Conservation (phyloP, 129 eudicot species). For the Cynara cardunculus region DNA sequence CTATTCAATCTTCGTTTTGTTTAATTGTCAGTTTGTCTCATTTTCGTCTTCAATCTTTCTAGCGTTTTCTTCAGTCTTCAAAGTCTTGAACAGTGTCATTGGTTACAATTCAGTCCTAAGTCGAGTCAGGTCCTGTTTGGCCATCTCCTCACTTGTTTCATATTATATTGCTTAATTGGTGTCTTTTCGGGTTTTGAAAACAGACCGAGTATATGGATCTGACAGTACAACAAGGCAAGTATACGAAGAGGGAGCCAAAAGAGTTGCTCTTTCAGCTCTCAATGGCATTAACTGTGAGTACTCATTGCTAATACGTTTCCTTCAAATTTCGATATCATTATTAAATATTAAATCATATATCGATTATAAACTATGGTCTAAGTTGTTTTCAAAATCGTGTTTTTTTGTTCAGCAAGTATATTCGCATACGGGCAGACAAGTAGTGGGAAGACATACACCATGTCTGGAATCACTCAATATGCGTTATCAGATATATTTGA, state of each 20-base stretch:
- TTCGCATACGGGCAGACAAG: conserved; percentile 99
- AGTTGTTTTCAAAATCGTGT: conserved; percentile 2
- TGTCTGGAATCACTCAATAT: conserved; percentile 77
- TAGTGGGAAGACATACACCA: conserved; percentile 99
- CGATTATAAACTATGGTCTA: not conserved
- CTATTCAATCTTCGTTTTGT: not conserved
- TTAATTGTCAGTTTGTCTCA: not conserved
- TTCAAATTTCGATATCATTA: not conserved
- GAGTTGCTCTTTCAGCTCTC: conserved; percentile 73
- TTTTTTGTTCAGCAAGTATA: conserved; percentile 66
- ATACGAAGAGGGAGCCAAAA: conserved; percentile 84
- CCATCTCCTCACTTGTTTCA: not conserved
- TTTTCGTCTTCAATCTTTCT: not conserved
- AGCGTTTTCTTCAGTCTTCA: not conserved
- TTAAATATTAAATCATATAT: not conserved
- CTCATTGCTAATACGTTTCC: not conserved
- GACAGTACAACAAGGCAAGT: conserved; percentile 67
- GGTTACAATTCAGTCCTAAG: too few relatives aligned
- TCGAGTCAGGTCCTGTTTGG: too few relatives aligned
- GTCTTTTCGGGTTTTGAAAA: conserved; percentile 11
- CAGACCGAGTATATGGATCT: conserved; percentile 67
- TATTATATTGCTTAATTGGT: not conserved
- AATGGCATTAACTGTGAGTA: conserved; percentile 81
- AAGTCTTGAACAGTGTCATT: not conserved
- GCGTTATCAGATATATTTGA: conserved; percentile 71